phyloP scores from a whole-genome alignment of 495 filamentous ascomycete genomes.

The Daldinia vernicosa region DNA sequence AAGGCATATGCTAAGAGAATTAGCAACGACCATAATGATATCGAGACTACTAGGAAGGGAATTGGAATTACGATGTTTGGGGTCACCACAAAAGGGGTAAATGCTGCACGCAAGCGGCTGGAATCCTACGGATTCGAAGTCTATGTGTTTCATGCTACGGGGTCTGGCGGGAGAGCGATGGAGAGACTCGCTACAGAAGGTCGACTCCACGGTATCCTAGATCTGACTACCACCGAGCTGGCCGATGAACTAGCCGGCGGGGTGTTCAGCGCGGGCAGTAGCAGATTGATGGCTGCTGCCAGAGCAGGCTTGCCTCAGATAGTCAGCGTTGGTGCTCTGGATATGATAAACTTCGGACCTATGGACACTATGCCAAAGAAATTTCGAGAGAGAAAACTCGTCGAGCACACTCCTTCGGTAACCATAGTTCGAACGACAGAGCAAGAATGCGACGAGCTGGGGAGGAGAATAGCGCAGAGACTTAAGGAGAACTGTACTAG shows the following conservation, averaged over 20 bases:
- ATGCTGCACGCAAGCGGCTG: constrained; percentile 56
- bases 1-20: constrained; percentile 50
- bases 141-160: constrained; percentile 75
- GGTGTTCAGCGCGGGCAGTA: constrained; percentile 63
- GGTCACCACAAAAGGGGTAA: constrained; percentile 71
- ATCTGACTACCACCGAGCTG: constrained; percentile 75
- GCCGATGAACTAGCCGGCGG: constrained; percentile 70
- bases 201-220: constrained; percentile 68
- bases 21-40: background rate
- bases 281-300: constrained; percentile 63
- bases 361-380: constrained; percentile 60
- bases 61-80: constrained; percentile 79
- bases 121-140: constrained; percentile 59
- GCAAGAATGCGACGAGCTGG: constrained; percentile 64
- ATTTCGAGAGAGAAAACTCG: constrained; percentile 57
- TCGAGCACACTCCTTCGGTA: constrained; percentile 71
- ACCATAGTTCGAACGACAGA: constrained; percentile 68
- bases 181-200: constrained; percentile 66
- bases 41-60: constrained; percentile 46
- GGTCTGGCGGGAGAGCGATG: constrained; percentile 71
- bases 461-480: constrained; percentile 61
- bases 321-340: constrained; percentile 69
- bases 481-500: constrained; percentile 50
- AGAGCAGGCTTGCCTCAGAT: constrained; percentile 66
- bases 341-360: constrained; percentile 76